Evolutionary conservation across 2,329 filamentous ascomycete species (phyloP).

Genomic region (Penicillium expansum): DNA sequence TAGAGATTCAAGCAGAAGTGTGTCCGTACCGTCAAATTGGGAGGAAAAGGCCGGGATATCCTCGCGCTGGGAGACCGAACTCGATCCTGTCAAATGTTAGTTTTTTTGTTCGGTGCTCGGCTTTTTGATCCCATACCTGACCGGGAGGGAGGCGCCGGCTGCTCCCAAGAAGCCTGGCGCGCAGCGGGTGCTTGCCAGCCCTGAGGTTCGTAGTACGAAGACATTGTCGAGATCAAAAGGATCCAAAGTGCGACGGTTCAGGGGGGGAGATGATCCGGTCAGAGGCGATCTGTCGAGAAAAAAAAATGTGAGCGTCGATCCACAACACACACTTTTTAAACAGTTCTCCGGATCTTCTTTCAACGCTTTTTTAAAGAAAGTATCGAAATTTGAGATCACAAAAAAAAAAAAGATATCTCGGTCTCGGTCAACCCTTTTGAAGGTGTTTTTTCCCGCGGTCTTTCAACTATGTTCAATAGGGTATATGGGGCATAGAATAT

Average conservation of each 20-base stretch:
- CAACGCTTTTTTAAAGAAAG: background rate
- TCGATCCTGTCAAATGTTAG: constrained; percentile 57
- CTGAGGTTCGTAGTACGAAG: constrained; percentile 70
- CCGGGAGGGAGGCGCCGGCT: constrained; percentile 68
- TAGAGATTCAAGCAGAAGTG: background rate
- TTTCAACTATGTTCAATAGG: background rate
- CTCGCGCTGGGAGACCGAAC: constrained; percentile 70
- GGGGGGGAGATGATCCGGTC: constrained; percentile 27
- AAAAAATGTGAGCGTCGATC: constrained; percentile 20
- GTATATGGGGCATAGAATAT: background rate
- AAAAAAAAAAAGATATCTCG: background rate
- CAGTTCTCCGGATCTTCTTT: background rate
- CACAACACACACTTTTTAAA: constrained; percentile 6
- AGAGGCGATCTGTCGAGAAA: constrained; percentile 26
- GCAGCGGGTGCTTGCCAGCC: constrained; percentile 58
- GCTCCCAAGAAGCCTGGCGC: constrained; percentile 69
- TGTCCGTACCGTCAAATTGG: constrained; percentile 78
- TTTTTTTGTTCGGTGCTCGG: background rate
- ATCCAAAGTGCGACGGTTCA: constrained; percentile 21
- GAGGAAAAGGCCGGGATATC: constrained; percentile 76
- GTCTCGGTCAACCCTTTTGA: background rate
- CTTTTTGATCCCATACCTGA: constrained; percentile 55
- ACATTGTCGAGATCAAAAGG: constrained; percentile 36
- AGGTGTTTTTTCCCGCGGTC: background rate
- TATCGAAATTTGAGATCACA: background rate